Percentiles rank a stretch among this genome's conserved stretches.
Evolutionary conservation across 2,329 filamentous ascomycete genomes (phyloP).

Genomic region (Helicocarpus griseus): DNA sequence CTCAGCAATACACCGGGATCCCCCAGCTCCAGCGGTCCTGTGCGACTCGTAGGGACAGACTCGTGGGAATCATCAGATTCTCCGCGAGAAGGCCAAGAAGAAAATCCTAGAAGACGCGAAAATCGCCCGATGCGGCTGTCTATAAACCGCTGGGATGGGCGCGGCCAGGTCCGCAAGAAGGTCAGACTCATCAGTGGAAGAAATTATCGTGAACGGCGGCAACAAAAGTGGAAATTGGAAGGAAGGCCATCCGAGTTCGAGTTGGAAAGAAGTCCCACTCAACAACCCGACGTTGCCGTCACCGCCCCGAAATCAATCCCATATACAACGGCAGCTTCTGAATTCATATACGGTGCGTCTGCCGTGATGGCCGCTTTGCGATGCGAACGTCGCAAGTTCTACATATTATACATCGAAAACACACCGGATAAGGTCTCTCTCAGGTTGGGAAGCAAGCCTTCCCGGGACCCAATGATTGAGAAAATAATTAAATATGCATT

Average conservation of each 20-base stretch:
- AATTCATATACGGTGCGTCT: conserved; percentile 81
- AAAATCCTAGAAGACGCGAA: too few relatives aligned
- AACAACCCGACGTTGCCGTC: conserved; percentile 16
- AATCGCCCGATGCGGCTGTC: too few relatives aligned
- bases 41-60: neutral
- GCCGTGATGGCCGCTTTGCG: conserved; percentile 71
- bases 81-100: neutral
- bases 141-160: too few relatives aligned
- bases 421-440: conserved; percentile 42
- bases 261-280: neutral
- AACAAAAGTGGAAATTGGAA: neutral
- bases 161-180: too few relatives aligned
- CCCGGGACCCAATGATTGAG: conserved; percentile 8
- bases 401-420: conserved; percentile 71
- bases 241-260: neutral
- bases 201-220: neutral
- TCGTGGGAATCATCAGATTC: neutral
- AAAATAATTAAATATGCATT: conserved; percentile 31
- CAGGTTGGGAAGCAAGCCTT: conserved; percentile 19
- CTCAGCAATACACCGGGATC: neutral
- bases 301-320: conserved; percentile 42
- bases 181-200: too few relatives aligned
- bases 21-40: neutral
- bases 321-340: conserved; percentile 76
- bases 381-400: conserved; percentile 60